These are phyloP conservation scores for Porodaedalea pini DNA, from an alignment of 1,284 basidiomycete genomes.

Conservation along the genomic window DNA sequence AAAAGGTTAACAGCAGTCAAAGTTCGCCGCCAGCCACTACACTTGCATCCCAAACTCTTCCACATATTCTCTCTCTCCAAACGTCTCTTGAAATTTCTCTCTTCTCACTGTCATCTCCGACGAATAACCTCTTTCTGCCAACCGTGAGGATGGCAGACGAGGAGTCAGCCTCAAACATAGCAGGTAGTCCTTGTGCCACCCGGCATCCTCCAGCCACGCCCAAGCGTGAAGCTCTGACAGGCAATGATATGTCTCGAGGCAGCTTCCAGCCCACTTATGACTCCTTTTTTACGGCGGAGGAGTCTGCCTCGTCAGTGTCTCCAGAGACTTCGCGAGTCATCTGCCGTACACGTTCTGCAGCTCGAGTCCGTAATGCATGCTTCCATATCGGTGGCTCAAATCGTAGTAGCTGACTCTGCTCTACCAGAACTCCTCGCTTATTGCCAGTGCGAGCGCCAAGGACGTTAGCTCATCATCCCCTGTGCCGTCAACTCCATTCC, in stretches of 20 bases:
- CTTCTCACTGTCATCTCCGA: too few relatives aligned
- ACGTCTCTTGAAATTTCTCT: too few relatives aligned
- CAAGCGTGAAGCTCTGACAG: neutral
- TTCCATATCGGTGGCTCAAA: neutral
- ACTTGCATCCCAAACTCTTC: too few relatives aligned
- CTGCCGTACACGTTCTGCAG: constrained; percentile 1
- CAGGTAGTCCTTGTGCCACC: neutral
- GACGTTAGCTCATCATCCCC: neutral
- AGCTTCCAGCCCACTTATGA: neutral
- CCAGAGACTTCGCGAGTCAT: neutral
- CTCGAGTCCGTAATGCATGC: neutral
- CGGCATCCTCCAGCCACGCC: neutral
- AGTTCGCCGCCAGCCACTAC: too few relatives aligned
- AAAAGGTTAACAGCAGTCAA: neutral
- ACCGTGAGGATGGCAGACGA: too few relatives aligned
- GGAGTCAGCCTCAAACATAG: neutral
- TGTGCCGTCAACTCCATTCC: neutral
- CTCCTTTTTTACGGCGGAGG: constrained; percentile 7
- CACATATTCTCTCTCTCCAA: too few relatives aligned
- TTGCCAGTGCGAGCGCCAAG: constrained; percentile 1
- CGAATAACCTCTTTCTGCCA: too few relatives aligned
- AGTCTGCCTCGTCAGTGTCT: neutral
- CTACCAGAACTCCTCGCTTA: neutral
- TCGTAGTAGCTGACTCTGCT: too few relatives aligned
- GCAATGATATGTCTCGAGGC: neutral